phyloP scores from a whole-genome alignment of 2,329 filamentous ascomycete species.

The Chaetomiaceae sp. region DNA sequence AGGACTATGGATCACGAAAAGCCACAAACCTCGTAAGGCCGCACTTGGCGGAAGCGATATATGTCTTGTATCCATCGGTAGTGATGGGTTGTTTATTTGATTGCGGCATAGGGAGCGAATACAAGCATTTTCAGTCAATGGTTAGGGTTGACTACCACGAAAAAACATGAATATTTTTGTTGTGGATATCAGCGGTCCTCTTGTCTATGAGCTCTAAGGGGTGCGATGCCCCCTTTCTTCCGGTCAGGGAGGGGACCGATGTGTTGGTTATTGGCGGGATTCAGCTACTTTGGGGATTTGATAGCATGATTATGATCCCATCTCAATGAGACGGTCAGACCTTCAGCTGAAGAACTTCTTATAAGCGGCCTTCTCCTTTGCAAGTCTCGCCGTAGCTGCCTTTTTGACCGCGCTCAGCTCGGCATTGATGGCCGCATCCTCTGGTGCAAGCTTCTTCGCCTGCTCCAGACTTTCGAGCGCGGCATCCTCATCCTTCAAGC shows the following conservation, averaged over 20 bases:
- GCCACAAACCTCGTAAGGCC: too few species aligned
- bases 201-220: neutral
- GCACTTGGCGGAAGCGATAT: neutral
- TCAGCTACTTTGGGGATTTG: neutral
- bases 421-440: slow-evolving; percentile 67
- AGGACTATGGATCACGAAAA: too few species aligned
- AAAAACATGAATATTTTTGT: neutral
- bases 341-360: slow-evolving; percentile 71
- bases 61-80: neutral
- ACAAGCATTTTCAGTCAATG: neutral
- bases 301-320: neutral
- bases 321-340: neutral
- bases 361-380: slow-evolving; percentile 89
- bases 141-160: too few species aligned
- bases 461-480: slow-evolving; percentile 71
- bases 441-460: slow-evolving; percentile 70
- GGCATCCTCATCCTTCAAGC: slow-evolving; percentile 77
- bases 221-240: too few species aligned
- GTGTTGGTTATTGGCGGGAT: too few species aligned
- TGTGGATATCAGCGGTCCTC: neutral
- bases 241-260: too few species aligned
- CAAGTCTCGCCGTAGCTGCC: slow-evolving; percentile 64
- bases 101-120: neutral
- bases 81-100: neutral
- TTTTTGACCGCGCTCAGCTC: slow-evolving; percentile 78